Evolutionary conservation across 352 stramenopile species (phyloP), one percentile per base, ranked within the genome.

Genomic region (Globisporangium solare): DNA sequence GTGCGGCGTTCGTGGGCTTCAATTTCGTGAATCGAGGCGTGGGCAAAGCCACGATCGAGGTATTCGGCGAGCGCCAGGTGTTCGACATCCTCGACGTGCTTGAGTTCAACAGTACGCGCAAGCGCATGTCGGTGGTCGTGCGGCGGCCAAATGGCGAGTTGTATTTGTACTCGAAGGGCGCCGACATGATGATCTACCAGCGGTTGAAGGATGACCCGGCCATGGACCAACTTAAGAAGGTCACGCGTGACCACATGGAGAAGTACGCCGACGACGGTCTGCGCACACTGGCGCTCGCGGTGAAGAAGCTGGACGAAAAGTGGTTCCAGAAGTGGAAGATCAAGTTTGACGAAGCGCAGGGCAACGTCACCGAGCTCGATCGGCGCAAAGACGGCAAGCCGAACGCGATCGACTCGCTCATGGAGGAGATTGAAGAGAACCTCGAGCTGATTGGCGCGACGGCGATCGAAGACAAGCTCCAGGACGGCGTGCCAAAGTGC

Each of bases 171-270:
- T 79, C 62, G 18, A 96, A 98, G 66, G 94, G 94, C n/a, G 94
- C 94, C 6, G 94, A 98, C 57, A 97, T 91, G 68, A 89, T 97
- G 63, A 95, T 98, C 40, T 92, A 97, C 55, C 79, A 88, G 45
- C 83, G 85, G 4, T 57, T 92, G 6, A 72, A 68, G 14, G 56
- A 81, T n/a, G 70, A 85, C 21, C 60, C 76, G 13, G 61, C 72
- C 2, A 86, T 76, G 58, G 54, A 76, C 22, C 64, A 63, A 11
- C 51, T 89, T 45, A 80, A 86, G 57, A 73, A 78, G 17, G 66
- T 76, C 48, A 90, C 83, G 18, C 70, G 69, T 13, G 78, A 89
- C 7, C 82, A 96, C 55, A 88, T 96, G 69, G 78, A 93, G 56
- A 70, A 75, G 42, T 97, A 92, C 31, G 83, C 85, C 5, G 76